Base-by-base conservation (phyloP, 202 grass and related monocot genomes). In the Schoenoplectus tabernaemontani region DNA sequence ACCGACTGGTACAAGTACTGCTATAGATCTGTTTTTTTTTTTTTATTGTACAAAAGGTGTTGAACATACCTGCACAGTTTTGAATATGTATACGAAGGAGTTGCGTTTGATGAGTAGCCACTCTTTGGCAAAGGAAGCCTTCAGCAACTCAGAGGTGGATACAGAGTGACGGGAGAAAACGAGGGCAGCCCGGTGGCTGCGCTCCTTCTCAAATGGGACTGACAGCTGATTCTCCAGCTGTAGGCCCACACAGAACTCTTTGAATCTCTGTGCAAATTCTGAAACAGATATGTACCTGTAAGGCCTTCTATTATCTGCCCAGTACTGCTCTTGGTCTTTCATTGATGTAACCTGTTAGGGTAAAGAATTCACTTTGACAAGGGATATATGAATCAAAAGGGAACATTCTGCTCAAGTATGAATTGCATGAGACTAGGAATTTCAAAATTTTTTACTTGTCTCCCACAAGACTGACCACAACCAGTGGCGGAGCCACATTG, bases 41-140 rank as follows among this genome's bases (percentile, higher is more conserved):
- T 66, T 0, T 6, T 8, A 39, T 41, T 12, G 0, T 41, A 39
- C 36, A 38, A 6, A 66, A 61, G 26, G 59, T 61, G 34, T 66
- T 43, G 4, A 37, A 68, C 9, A 48, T 54, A 99, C 96, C 90
- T 92, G 91, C 67, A 95, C 71, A 37, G 92, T 92, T 72, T 95
- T 99, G 83, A 92, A 92, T 70, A 99, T 86, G 81, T 99, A 99
- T 50, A 99, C 91, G 47, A 99, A 92, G n/a, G 96, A 95, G 81
- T 99, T 99, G 64, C 96, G 89, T 81, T 92, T 92, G 80, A 99
- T 99, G 44, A 99, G 96, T 48, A 99, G 96, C 96, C 91, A 99
- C 64, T 99, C 96, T 82, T 99, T 99, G 78, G 84, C 83, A 66
- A 95, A 89, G 50, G 91, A 95, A 60, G 92, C 85, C 82, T 87